Base-by-base conservation (phyloP, 495 filamentous ascomycete species). In the Oidiodendron maius region DNA sequence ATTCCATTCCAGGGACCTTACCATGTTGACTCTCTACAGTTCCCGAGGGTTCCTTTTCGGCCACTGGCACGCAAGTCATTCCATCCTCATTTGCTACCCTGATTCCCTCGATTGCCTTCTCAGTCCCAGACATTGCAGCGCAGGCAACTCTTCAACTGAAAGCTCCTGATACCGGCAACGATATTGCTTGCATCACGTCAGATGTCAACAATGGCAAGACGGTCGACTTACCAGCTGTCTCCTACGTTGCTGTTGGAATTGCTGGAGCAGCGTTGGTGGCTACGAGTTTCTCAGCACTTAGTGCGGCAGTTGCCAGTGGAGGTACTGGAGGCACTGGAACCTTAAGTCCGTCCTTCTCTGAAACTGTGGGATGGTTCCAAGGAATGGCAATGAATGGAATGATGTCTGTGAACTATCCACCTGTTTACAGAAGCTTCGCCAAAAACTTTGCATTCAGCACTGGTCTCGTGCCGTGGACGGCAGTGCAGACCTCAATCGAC, bases 401-500 rank as follows among this genome's bases (percentile, higher is more conserved):
- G 93, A 66, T 96, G 61, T 91, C 85, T 52, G 89, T 90, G 56
- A 78, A 82, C 55, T 89, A 95, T 58, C 93, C 93, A 4, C 64
- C 78, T 22, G 80, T 97, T 21, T 97, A 97, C 65, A 75, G 80
- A 48, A 90, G 82, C 60, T 98, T 95, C 63, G 65, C 86, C 34
- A 84, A 84, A 67, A 98, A 97, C 64, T 98, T 98, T 65, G 89
- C 75, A 32, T 98, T 96, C 72, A 90, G 87, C 52, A 84, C 83
- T 21, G 91, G 91, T 18, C 62, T 96, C 51, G 75, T 98, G 40
- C 77, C 84, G 3, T 96, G 91, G 90, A 77, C 71, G 32, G 62
- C 70, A 39, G 80, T 97, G 77, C 88, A 95, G 61, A 68, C 65
- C 8, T 78, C 82, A 2, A 98, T 98, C 63, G 93, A 98, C 69